Evolutionary conservation across 805 yeast genomes (phyloP).

Genomic region (Metschnikowia cerradonensis): DNA sequence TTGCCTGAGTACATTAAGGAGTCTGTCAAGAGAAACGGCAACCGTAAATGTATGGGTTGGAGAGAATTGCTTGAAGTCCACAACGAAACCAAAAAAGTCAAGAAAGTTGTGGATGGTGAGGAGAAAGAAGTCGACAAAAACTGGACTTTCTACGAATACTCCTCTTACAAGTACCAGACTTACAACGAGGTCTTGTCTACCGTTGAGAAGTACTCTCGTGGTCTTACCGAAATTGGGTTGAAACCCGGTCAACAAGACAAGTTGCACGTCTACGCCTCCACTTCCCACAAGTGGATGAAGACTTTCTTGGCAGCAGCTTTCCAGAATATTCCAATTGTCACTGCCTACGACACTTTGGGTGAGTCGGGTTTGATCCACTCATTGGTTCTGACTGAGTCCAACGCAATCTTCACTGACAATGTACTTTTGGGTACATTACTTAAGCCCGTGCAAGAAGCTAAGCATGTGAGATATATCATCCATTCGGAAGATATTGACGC

Average conservation of each 20-base stretch:
- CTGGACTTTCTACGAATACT: slow-evolving; percentile 82
- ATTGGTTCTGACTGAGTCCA: slow-evolving; percentile 73
- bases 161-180: slow-evolving; percentile 64
- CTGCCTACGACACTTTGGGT: slow-evolving; percentile 95
- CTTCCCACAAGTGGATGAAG: slow-evolving; percentile 90
- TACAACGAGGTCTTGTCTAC: slow-evolving; percentile 52
- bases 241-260: slow-evolving; percentile 55
- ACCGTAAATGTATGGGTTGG: slow-evolving; percentile 63
- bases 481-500: slow-evolving; percentile 60
- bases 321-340: slow-evolving; percentile 81
- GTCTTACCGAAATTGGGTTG: slow-evolving; percentile 71
- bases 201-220: slow-evolving; percentile 62
- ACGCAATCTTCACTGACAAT: slow-evolving; percentile 81
- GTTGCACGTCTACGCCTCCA: slow-evolving; percentile 81
- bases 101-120: slow-evolving; percentile 75
- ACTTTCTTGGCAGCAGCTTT: slow-evolving; percentile 72
- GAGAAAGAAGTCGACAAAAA: slow-evolving; percentile 69
- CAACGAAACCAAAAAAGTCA: slow-evolving; percentile 68
- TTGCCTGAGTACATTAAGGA: slow-evolving; percentile 67
- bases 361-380: slow-evolving; percentile 86
- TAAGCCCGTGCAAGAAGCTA: slow-evolving; percentile 66
- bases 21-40: slow-evolving; percentile 54
- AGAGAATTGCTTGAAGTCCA: slow-evolving; percentile 74
- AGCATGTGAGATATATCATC: slow-evolving; percentile 61
- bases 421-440: slow-evolving; percentile 61